Evolutionary conservation across 768 basidiomycete genomes (phyloP).

Genomic region (Daedaleopsis sinensis): DNA sequence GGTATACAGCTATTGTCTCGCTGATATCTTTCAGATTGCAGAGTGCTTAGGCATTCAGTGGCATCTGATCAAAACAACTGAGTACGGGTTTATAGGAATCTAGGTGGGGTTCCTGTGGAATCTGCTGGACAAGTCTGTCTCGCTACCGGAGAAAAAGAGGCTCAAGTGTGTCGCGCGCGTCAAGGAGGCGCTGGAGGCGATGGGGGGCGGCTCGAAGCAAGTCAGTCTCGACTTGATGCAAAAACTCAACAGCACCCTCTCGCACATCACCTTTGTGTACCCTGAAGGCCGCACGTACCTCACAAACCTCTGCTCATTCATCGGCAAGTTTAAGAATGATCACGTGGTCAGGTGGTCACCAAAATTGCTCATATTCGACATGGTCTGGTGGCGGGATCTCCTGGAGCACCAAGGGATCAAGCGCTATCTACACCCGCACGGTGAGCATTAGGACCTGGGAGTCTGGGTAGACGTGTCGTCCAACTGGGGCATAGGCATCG

Average conservation of each 20-base stretch:
- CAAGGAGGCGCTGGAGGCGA: neutral
- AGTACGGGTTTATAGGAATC: conserved; percentile 19
- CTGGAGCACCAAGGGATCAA: neutral
- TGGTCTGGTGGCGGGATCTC: conserved; percentile 37
- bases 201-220: no score
- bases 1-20: neutral
- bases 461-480: conserved; percentile 1
- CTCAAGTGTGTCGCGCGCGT: conserved; percentile 27
- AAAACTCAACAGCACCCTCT: conserved; percentile 34
- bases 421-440: neutral
- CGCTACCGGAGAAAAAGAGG: conserved; percentile 35
- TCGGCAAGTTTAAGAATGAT: conserved; percentile 22
- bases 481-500: neutral
- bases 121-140: conserved; percentile 27
- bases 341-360: no score
- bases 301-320: conserved; percentile 29
- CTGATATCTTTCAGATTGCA: conserved; percentile 16
- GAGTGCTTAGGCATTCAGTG: no score
- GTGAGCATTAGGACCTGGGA: neutral
- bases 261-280: conserved; percentile 37
- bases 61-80: no score
- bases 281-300: conserved; percentile 30
- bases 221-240: no score
- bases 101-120: conserved; percentile 38
- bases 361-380: conserved; percentile 24